phyloP scores from a whole-genome alignment of 2,329 filamentous ascomycete species.

The Pseudopyrenochaeta lycopersici region DNA sequence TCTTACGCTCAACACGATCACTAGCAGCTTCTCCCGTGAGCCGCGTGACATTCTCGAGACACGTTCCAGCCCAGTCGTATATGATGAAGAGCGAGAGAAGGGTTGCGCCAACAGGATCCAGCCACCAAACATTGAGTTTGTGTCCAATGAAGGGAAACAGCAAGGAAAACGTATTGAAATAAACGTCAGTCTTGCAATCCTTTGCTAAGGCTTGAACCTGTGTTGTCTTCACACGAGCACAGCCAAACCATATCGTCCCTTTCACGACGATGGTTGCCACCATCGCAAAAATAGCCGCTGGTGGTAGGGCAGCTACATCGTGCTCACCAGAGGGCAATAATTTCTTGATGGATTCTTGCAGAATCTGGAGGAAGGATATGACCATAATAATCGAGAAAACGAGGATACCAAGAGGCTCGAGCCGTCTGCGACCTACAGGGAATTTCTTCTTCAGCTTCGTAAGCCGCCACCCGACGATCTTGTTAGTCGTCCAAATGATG shows the following conservation, averaged over 20 bases:
- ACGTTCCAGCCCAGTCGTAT: constrained; percentile 72
- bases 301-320: constrained; percentile 59
- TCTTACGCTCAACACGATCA: constrained; percentile 62
- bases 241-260: constrained; percentile 68
- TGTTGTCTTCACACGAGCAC: constrained; percentile 67
- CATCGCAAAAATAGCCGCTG: constrained; percentile 66
- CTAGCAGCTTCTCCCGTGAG: constrained; percentile 67
- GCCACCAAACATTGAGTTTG: constrained; percentile 70
- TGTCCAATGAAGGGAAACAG: constrained; percentile 70
- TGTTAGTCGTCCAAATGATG: constrained; percentile 69
- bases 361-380: constrained; percentile 68
- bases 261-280: constrained; percentile 67
- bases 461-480: constrained; percentile 66
- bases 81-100: constrained; percentile 73
- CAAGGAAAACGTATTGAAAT: constrained; percentile 71
- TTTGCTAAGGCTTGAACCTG: constrained; percentile 71
- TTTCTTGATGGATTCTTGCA: constrained; percentile 68
- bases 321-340: constrained; percentile 61
- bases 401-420: constrained; percentile 70
- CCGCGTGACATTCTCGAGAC: constrained; percentile 66
- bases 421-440: constrained; percentile 60
- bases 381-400: constrained; percentile 71
- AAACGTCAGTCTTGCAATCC: constrained; percentile 69
- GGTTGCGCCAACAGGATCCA: constrained; percentile 70
- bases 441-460: constrained; percentile 62